A percentile compares a stretch with the other conserved stretches of the same genome.
Evolutionary conservation across 768 basidiomycete genomes (phyloP).

Genomic region (Rhodotorula toruloides): DNA sequence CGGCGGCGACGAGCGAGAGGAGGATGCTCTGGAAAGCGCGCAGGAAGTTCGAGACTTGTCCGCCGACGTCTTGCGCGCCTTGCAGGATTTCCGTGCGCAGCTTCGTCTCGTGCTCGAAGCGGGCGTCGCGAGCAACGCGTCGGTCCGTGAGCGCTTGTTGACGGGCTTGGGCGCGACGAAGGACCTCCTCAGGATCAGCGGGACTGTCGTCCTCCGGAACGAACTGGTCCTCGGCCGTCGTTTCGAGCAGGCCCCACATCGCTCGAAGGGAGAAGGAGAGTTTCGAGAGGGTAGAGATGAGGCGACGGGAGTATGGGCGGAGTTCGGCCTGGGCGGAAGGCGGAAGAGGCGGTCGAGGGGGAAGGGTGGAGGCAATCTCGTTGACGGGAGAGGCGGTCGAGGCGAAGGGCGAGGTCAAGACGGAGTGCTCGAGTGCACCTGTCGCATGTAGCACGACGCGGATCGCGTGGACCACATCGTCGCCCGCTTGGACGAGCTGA

Average conservation of each 20-base stretch:
- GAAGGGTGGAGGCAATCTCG: conserved; percentile 14
- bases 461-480: conserved; percentile 30
- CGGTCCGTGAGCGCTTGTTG: conserved; percentile 20
- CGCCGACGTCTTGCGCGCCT: conserved; percentile 21
- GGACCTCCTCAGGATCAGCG: conserved; percentile 27
- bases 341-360: conserved; percentile 4
- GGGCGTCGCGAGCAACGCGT: neutral
- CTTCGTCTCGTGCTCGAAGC: conserved; percentile 29
- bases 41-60: conserved; percentile 19
- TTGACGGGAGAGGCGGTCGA: neutral
- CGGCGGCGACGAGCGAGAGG: neutral
- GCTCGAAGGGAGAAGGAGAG: conserved; percentile 86
- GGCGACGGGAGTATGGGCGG: conserved; percentile 46
- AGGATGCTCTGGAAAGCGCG: conserved; percentile 17
- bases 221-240: conserved; percentile 17
- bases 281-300: conserved; percentile 82
- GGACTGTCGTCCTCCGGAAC: conserved; percentile 25
- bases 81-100: conserved; percentile 25
- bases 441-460: conserved; percentile 30
- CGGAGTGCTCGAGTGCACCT: conserved; percentile 26
- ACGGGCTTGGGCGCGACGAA: conserved; percentile 17
- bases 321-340: conserved; percentile 40
- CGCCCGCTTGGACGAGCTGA: conserved; percentile 13
- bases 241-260: conserved; percentile 37
- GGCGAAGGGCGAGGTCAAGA: neutral